These are phyloP conservation scores for Suhomyces kunorum DNA, from an alignment of 1,139 yeast genomes.

Conservation along the genomic window DNA sequence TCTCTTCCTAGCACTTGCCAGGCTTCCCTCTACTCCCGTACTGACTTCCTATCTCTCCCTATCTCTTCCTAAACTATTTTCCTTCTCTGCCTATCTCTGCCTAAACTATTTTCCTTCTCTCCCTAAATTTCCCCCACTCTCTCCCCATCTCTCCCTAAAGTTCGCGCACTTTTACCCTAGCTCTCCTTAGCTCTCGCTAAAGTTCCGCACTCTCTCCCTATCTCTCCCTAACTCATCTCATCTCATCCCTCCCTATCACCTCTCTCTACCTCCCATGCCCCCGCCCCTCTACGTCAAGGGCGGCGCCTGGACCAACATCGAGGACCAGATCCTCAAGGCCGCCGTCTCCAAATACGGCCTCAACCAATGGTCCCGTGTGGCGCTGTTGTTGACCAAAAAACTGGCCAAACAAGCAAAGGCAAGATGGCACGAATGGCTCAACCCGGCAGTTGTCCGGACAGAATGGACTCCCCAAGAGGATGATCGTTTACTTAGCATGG, in stretches of 20 bases:
- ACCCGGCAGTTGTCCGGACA: conserved; percentile 64
- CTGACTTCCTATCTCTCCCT: background rate
- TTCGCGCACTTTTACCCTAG: background rate
- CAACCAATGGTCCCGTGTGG: conserved; percentile 92
- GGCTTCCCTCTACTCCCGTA: background rate
- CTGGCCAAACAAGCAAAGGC: conserved; percentile 92
- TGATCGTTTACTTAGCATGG: conserved; percentile 64
- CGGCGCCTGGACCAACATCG: conserved; percentile 89
- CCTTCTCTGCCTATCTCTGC: background rate
- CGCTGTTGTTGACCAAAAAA: conserved; percentile 81
- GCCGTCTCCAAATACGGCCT: conserved; percentile 92
- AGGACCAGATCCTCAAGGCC: conserved; percentile 86
- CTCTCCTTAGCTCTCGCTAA: background rate
- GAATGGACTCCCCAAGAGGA: conserved; percentile 83
- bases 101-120: background rate
- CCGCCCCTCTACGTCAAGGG: conserved; percentile 76
- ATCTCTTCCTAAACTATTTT: background rate
- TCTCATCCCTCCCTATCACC: background rate
- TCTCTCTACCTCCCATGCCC: conserved; percentile 13
- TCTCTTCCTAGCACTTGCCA: no score
- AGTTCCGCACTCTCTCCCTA: background rate
- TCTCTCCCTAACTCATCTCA: background rate
- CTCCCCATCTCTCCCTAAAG: no score
- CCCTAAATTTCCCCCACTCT: background rate
- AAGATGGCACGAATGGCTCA: conserved; percentile 88